phyloP scores from a whole-genome alignment of 495 filamentous ascomycete species.

The Cercophora newfieldiana region DNA sequence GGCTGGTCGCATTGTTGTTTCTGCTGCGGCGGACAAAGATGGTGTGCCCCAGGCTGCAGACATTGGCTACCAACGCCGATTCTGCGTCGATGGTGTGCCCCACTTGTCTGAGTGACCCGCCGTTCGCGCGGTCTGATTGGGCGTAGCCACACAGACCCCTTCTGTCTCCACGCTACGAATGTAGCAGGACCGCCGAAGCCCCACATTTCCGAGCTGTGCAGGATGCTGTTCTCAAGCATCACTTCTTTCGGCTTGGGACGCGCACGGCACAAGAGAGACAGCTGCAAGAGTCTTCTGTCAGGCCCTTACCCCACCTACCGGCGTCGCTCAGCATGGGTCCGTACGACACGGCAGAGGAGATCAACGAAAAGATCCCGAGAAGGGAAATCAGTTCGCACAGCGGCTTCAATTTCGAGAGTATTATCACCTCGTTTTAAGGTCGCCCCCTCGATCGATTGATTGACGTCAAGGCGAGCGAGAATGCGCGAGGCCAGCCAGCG shows the following conservation, averaged over 20 bases:
- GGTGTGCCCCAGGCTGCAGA: neutral
- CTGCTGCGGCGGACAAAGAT: neutral
- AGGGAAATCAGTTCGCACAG: neutral
- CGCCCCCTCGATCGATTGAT: neutral
- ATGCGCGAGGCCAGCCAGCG: neutral
- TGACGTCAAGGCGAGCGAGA: neutral
- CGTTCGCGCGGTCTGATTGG: neutral
- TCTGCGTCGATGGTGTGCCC: neutral
- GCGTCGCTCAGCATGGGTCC: neutral
- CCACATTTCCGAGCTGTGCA: neutral
- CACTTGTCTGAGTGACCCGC: neutral
- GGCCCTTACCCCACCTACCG: neutral
- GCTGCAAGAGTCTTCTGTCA: neutral
- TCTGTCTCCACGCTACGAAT: neutral
- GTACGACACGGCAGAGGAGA: neutral
- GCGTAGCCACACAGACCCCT: neutral
- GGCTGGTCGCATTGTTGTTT: neutral
- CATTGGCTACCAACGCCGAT: slow-evolving; percentile 11
- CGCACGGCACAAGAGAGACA: neutral
- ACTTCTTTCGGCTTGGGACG: slow-evolving; percentile 1
- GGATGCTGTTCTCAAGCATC: neutral
- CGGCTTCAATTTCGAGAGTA: neutral
- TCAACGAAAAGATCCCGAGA: neutral
- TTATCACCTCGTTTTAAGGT: neutral
- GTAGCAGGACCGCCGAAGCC: neutral